Evolutionary conservation across 768 basidiomycete genomes (phyloP).

Genomic region (Sutorius australiensis): DNA sequence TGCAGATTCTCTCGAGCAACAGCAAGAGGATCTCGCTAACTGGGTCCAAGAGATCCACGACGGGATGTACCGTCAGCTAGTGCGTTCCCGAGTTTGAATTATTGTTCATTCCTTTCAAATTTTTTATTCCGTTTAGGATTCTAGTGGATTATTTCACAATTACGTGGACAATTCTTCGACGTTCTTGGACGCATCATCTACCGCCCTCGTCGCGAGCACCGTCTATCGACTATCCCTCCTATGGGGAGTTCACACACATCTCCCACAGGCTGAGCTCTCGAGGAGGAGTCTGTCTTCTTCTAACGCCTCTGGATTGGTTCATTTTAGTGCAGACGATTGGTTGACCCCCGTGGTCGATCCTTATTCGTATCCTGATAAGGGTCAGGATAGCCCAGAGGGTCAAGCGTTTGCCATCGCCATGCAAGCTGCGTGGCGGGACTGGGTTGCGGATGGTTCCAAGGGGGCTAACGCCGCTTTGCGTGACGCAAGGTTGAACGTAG

Average conservation of each 20-base stretch:
- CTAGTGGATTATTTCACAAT: constrained; percentile 51
- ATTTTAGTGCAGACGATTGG: constrained; percentile 62
- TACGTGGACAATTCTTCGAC: constrained; percentile 57
- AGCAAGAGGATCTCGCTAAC: constrained; percentile 54
- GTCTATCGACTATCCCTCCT: constrained; percentile 71
- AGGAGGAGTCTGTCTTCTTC: constrained; percentile 38
- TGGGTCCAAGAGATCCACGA: constrained; percentile 73
- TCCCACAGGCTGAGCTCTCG: constrained; percentile 56
- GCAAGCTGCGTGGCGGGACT: constrained; percentile 73
- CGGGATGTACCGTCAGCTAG: constrained; percentile 63
- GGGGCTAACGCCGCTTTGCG: constrained; percentile 41
- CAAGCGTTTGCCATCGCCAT: constrained; percentile 78
- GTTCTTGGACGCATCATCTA: constrained; percentile 72
- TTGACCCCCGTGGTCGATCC: constrained; percentile 76
- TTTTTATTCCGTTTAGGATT: not conserved
- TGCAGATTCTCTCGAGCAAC: constrained; percentile 40
- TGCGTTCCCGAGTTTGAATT: constrained; percentile 31
- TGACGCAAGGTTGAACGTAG: not conserved
- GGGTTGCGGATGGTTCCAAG: constrained; percentile 53
- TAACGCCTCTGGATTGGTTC: constrained; percentile 30
- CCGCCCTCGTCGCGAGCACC: constrained; percentile 70
- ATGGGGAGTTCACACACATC: constrained; percentile 41
- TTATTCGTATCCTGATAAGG: constrained; percentile 43
- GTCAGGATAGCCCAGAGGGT: constrained; percentile 63
- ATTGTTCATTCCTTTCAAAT: not conserved